phyloP scores from a whole-genome alignment of 805 yeast genomes.

The Cyberlindnera mycetangii region DNA sequence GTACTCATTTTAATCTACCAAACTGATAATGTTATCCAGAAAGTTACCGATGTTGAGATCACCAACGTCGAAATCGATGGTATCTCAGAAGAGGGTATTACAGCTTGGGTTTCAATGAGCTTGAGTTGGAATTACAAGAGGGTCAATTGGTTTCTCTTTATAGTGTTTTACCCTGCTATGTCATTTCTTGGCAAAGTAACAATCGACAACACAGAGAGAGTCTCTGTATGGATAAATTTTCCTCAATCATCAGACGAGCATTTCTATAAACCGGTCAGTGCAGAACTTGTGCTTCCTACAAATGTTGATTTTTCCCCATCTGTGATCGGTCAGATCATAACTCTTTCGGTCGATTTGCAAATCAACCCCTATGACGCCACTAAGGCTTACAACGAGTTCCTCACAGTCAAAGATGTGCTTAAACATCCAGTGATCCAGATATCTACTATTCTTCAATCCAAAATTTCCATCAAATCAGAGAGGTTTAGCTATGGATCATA shows the following conservation, averaged over 20 bases:
- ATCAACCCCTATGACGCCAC: slow-evolving; percentile 14
- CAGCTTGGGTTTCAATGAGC: slow-evolving; percentile 7
- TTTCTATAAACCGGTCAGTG: slow-evolving; percentile 12
- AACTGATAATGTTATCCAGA: slow-evolving; percentile 6
- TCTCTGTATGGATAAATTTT: slow-evolving; percentile 15
- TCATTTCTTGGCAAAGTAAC: slow-evolving; percentile 6
- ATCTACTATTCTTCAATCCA: slow-evolving; percentile 6
- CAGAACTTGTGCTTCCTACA: slow-evolving; percentile 1
- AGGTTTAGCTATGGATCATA: slow-evolving; percentile 6
- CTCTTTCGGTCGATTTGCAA: slow-evolving; percentile 2
- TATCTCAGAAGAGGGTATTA: slow-evolving; percentile 18
- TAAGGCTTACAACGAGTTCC: slow-evolving; percentile 7
- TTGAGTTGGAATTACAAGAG: slow-evolving; percentile 20
- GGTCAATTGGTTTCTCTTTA: slow-evolving; percentile 11
- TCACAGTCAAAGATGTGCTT: slow-evolving; percentile 5
- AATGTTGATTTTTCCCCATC: slow-evolving; percentile 17
- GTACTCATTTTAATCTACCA: not conserved
- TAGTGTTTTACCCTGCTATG: slow-evolving; percentile 9
- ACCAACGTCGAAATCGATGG: slow-evolving; percentile 10
- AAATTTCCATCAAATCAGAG: not conserved
- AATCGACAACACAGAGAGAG: slow-evolving; percentile 6
- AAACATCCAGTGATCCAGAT: slow-evolving; percentile 1
- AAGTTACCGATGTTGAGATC: slow-evolving; percentile 9
- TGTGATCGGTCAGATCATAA: slow-evolving; percentile 5
- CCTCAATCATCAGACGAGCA: slow-evolving; percentile 7